phyloP scores from a whole-genome alignment of 306 rosid genomes.

The Fragaria vesca region DNA sequence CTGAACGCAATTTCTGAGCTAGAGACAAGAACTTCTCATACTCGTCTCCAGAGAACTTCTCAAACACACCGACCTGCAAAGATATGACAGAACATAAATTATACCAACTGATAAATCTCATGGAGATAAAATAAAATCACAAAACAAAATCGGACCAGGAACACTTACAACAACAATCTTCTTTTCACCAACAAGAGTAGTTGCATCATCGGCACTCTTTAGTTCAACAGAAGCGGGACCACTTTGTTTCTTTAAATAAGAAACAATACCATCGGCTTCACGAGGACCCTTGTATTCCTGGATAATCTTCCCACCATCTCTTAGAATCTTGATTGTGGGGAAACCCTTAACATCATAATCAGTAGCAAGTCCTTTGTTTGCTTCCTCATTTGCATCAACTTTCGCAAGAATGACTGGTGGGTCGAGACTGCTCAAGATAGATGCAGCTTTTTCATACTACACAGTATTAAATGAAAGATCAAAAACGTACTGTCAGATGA shows the following conservation, averaged over 20 bases:
- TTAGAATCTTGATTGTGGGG: slow-evolving; percentile 84
- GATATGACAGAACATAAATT: background rate
- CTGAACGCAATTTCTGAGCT: slow-evolving; percentile 83
- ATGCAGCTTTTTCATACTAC: slow-evolving; percentile 88
- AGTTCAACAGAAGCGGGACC: slow-evolving; percentile 84
- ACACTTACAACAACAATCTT: slow-evolving; percentile 70
- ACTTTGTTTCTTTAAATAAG: slow-evolving; percentile 73
- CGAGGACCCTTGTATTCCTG: slow-evolving; percentile 92
- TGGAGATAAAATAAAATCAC: slow-evolving; percentile 5
- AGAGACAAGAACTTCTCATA: slow-evolving; percentile 51
- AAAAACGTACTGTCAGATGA: background rate
- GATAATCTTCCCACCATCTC: slow-evolving; percentile 72
- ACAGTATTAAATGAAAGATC: slow-evolving; percentile 14
- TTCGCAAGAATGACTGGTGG: slow-evolving; percentile 78
- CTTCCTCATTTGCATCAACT: slow-evolving; percentile 73
- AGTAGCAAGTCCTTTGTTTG: slow-evolving; percentile 53
- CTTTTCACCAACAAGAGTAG: slow-evolving; percentile 47
- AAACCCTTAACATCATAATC: slow-evolving; percentile 60
- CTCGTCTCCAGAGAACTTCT: slow-evolving; percentile 78
- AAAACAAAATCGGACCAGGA: background rate
- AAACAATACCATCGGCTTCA: slow-evolving; percentile 86
- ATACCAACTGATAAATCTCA: background rate
- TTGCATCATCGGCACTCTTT: slow-evolving; percentile 65
- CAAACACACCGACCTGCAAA: slow-evolving; percentile 81
- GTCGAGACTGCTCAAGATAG: slow-evolving; percentile 63